Base-by-base conservation (phyloP, 345 rosid species). In the Ricinus communis region DNA sequence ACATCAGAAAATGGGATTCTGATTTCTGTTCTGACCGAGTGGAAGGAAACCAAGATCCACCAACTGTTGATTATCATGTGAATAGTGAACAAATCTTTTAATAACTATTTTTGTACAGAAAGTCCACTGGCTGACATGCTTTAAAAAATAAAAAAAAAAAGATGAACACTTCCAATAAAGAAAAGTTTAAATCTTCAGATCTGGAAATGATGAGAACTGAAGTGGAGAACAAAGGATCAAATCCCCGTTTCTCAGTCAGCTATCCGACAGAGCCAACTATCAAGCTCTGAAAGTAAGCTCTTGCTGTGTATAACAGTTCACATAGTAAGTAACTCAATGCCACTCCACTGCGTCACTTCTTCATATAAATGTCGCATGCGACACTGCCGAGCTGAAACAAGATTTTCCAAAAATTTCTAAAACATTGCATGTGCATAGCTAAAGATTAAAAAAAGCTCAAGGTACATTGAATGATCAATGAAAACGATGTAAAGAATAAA, bases 221-320 rank as follows among this genome's bases (percentile, higher is more conserved):
- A 58, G 24, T 24, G 36, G 41, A 68, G 28, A 70, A 72, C 22
- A 74, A 76, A 77, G 36, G 49, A 52, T 77, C 57, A 61, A 62
- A 65, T 45, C 43, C 66, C 57, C 62, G 61, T 47, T 64, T 66
- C 41, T 52, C 43, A 33, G 73, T 56, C 55, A 52, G 47, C 64
- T 50, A 53, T 68, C 70, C 27, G 40, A 30, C 47, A 3, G 68
- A 72, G 30, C 50, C 62, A 61, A 66, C 71, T 57, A 56, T 47
- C 11, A 70, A 57, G 49, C 28, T 62, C 65, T 30, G 60, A 60
- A 50, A 65, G 18, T 43, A 41, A 12, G 59, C 74, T 65, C 58
- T 66, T 62, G 68, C 64, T 71, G 65, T 52, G 74, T 47, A 64
- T 30, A 30, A 60, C 70, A 63, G 59, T 70, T 71, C 50, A 45